Conservation (phyloP, 2,329 filamentous ascomycete species). For the Lomentospora prolificans region DNA sequence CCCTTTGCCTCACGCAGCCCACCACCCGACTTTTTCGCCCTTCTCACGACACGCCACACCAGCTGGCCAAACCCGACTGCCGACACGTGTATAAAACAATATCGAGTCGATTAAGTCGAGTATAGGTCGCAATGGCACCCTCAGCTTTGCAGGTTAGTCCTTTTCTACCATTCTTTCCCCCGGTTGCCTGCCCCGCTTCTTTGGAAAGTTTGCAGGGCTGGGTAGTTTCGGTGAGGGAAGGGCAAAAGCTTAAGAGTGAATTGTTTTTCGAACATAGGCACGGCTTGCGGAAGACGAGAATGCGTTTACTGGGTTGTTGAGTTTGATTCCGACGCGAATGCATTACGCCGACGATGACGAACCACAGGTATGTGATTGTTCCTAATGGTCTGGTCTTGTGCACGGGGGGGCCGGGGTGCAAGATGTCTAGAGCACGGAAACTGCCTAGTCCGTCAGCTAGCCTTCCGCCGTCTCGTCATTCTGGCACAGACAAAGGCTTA, state of each 20-base stretch:
- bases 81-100: not conserved
- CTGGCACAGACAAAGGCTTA: not conserved
- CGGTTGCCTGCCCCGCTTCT: slow-evolving; percentile 3
- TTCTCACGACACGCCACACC: not conserved
- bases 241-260: slow-evolving; percentile 4
- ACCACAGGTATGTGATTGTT: slow-evolving; percentile 38
- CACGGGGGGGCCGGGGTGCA: not conserved
- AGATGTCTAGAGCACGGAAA: not conserved
- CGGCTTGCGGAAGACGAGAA: slow-evolving; percentile 51
- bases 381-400: slow-evolving; percentile 7
- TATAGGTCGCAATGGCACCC: slow-evolving; percentile 15
- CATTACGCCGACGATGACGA: slow-evolving; percentile 85
- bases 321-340: slow-evolving; percentile 79
- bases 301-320: slow-evolving; percentile 79
- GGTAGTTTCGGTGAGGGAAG: not conserved
- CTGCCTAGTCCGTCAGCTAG: not conserved
- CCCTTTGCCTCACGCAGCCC: not conserved
- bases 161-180: not conserved
- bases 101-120: not conserved
- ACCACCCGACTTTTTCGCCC: not conserved
- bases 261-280: slow-evolving; percentile 27
- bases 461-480: not conserved
- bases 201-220: not conserved
- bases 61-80: not conserved
- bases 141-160: slow-evolving; percentile 18